Conservation (phyloP, 495 filamentous ascomycete genomes). For the Ramalina intermedia region DNA sequence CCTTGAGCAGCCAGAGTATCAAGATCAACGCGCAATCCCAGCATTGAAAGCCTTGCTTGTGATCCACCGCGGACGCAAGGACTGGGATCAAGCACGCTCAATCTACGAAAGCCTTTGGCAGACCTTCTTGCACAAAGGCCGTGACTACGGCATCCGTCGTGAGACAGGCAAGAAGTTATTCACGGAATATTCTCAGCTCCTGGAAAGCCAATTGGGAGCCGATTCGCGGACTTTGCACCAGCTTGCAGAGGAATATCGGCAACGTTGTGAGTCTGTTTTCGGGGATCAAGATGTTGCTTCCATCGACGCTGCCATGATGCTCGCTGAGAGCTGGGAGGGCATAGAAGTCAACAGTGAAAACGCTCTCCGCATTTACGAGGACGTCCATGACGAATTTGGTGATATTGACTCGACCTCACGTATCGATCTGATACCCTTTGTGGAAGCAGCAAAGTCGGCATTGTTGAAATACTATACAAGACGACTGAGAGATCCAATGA, state of each 20-base stretch:
- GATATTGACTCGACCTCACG: background rate
- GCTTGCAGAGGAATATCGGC: conserved; percentile 26
- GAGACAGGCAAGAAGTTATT: background rate
- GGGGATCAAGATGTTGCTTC: conserved; percentile 33
- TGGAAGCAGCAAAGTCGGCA: background rate
- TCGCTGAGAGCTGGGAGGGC: conserved; percentile 37
- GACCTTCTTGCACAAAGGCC: background rate
- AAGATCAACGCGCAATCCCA: background rate
- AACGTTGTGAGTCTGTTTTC: conserved; percentile 35
- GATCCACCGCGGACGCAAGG: background rate
- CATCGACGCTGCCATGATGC: conserved; percentile 34
- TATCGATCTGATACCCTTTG: background rate
- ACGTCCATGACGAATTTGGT: conserved; percentile 19
- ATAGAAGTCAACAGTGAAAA: conserved; percentile 34
- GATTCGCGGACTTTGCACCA: background rate
- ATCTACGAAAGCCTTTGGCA: background rate
- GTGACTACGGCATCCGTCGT: background rate
- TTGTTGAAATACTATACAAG: conserved; percentile 24
- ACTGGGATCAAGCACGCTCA: background rate
- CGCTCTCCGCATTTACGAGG: conserved; percentile 38
- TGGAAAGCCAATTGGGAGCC: background rate
- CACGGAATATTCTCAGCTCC: background rate
- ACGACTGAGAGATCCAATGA: conserved; percentile 18
- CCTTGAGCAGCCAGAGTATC: background rate
- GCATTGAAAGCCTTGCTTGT: background rate